phyloP scores from a whole-genome alignment of 23 red algal species.

The Agarophyton chilense region DNA sequence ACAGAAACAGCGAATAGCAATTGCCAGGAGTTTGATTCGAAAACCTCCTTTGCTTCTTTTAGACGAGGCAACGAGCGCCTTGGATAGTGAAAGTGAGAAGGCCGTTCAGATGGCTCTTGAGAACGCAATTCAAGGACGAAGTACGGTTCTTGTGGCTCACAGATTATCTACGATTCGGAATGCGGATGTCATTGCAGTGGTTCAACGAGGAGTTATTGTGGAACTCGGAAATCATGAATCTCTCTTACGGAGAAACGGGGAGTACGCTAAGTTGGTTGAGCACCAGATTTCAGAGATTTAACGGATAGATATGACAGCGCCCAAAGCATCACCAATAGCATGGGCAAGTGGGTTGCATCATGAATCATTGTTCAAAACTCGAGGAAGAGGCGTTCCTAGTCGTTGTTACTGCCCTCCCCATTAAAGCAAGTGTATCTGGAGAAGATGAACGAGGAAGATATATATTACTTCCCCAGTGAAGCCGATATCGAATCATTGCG shows the following conservation, averaged over 20 bases:
- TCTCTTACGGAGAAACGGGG: slow-evolving; percentile 68
- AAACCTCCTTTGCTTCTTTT: slow-evolving; percentile 72
- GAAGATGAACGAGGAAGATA: too few species aligned
- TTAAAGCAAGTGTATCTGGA: too few species aligned
- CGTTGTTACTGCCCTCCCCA: too few species aligned
- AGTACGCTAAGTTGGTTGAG: slow-evolving; percentile 49
- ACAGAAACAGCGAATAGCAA: slow-evolving; percentile 92
- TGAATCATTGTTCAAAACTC: too few species aligned
- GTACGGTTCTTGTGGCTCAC: slow-evolving; percentile 87
- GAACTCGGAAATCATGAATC: slow-evolving; percentile 78
- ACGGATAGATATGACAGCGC: too few species aligned
- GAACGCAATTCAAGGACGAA: slow-evolving; percentile 60
- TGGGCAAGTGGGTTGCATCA: too few species aligned
- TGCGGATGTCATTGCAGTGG: slow-evolving; percentile 85
- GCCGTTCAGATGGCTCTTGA: slow-evolving; percentile 82
- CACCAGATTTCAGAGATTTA: slow-evolving; percentile 57
- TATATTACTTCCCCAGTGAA: too few species aligned
- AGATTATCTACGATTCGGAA: slow-evolving; percentile 81
- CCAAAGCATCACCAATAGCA: too few species aligned
- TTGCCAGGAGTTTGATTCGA: slow-evolving; percentile 86
- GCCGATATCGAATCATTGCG: too few species aligned
- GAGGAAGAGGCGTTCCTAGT: too few species aligned
- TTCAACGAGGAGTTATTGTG: slow-evolving; percentile 81
- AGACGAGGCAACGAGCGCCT: slow-evolving; percentile 91
- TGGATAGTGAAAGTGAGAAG: slow-evolving; percentile 84